Evolutionary conservation across 2,329 filamentous ascomycete species (phyloP).

Genomic region (Microdochium nivale): DNA sequence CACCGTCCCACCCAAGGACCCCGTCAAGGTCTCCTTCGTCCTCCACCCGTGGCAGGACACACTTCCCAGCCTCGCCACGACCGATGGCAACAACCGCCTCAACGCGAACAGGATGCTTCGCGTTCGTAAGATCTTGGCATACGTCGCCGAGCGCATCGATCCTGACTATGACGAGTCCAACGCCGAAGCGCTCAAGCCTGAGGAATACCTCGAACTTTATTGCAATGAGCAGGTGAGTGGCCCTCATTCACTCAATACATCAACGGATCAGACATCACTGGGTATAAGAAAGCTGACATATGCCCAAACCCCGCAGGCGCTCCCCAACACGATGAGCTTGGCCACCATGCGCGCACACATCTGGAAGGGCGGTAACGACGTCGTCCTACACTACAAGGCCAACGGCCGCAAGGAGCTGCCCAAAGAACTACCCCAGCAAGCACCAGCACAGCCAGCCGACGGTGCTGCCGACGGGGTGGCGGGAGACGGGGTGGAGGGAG

Average conservation of each 20-base stretch:
- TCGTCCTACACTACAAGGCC: slow-evolving; percentile 81
- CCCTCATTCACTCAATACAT: no score
- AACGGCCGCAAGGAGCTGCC: slow-evolving; percentile 71
- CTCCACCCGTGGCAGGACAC: slow-evolving; percentile 71
- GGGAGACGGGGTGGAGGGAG: slow-evolving; percentile 3
- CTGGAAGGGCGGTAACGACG: slow-evolving; percentile 93
- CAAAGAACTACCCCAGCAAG: slow-evolving; percentile 18
- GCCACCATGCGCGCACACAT: slow-evolving; percentile 85
- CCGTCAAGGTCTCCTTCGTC: slow-evolving; percentile 91
- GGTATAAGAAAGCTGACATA: background rate
- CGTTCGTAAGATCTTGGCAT: slow-evolving; percentile 87
- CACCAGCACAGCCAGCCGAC: slow-evolving; percentile 8
- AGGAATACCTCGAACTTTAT: slow-evolving; percentile 91
- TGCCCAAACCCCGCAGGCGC: slow-evolving; percentile 32
- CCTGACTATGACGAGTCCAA: slow-evolving; percentile 51
- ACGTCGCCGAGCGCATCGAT: slow-evolving; percentile 89
- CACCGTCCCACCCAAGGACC: slow-evolving; percentile 75
- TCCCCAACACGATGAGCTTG: slow-evolving; percentile 83
- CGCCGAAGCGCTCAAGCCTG: slow-evolving; percentile 58
- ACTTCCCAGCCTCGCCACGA: slow-evolving; percentile 64
- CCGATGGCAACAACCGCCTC: slow-evolving; percentile 78
- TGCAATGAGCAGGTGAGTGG: slow-evolving; percentile 78
- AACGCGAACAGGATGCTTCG: slow-evolving; percentile 97
- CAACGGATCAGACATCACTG: no score
- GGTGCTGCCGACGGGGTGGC: slow-evolving; percentile 6